phyloP scores from a whole-genome alignment of 2,329 filamentous ascomycete genomes.

The Furcasterigmium sp. region DNA sequence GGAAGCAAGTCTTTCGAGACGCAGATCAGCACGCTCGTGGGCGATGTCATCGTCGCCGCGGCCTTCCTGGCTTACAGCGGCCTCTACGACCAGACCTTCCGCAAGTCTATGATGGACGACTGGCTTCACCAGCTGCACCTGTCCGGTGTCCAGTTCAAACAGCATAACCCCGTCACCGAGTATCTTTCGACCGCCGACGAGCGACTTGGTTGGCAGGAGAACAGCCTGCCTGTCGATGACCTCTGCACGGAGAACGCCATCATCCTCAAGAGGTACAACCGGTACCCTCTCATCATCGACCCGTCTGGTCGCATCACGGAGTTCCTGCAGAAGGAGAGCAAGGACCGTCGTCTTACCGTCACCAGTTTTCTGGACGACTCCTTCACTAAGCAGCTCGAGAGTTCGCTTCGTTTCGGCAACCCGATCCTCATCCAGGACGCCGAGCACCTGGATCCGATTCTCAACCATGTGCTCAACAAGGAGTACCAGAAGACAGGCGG shows the following conservation, averaged over 20 bases:
- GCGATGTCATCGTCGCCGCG: conserved; percentile 92
- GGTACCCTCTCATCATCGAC: conserved; percentile 97
- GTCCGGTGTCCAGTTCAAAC: conserved; percentile 91
- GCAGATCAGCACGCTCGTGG: conserved; percentile 93
- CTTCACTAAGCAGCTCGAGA: conserved; percentile 97
- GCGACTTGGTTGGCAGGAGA: conserved; percentile 89
- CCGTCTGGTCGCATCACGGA: conserved; percentile 92
- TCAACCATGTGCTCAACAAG: conserved; percentile 98
- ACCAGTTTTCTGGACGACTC: conserved; percentile 98
- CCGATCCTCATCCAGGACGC: conserved; percentile 98
- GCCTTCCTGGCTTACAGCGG: conserved; percentile 96
- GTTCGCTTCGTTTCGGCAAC: conserved; percentile 93
- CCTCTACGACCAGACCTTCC: conserved; percentile 96
- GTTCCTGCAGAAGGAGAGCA: conserved; percentile 91
- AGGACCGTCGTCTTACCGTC: conserved; percentile 87
- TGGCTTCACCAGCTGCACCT: conserved; percentile 91
- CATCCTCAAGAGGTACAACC: conserved; percentile 94
- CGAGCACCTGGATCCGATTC: conserved; percentile 91
- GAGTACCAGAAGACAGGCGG: conserved; percentile 98
- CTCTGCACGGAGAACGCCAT: conserved; percentile 98
- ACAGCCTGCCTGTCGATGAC: conserved; percentile 90
- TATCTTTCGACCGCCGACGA: conserved; percentile 97
- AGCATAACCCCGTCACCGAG: conserved; percentile 89
- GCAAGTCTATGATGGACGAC: conserved; percentile 95
- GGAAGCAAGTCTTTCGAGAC: conserved; percentile 98